Percentiles rank a stretch among this genome's conserved stretches.
Conservation (phyloP, 495 filamentous ascomycete species). For the Podospora pseudocomata region DNA sequence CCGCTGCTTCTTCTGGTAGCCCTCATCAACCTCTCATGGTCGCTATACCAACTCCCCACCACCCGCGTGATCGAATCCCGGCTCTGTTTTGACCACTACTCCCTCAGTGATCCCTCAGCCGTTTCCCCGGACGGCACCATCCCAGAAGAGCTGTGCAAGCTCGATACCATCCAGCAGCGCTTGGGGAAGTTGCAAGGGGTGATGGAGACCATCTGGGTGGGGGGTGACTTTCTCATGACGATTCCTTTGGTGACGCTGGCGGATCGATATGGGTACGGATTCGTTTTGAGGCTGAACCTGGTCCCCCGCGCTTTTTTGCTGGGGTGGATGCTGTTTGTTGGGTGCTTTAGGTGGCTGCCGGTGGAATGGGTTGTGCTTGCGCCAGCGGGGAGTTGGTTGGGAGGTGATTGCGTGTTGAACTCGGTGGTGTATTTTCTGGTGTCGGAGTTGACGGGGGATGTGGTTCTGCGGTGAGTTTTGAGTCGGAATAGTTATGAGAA, state of each 20-base stretch:
- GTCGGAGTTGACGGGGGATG: conserved; percentile 38
- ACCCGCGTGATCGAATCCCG: conserved; percentile 47
- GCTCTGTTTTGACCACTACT: conserved; percentile 46
- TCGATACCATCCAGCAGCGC: conserved; percentile 41
- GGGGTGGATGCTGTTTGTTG: conserved; percentile 38
- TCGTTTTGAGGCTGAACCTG: conserved; percentile 41
- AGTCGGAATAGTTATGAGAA: not conserved
- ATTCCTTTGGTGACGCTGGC: conserved; percentile 42
- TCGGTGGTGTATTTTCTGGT: conserved; percentile 44
- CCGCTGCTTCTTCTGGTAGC: conserved; percentile 39
- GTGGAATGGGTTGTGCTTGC: conserved; percentile 35
- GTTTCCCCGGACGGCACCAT: conserved; percentile 35
- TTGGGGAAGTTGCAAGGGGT: conserved; percentile 44
- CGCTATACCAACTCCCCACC: conserved; percentile 45
- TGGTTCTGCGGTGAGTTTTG: conserved; percentile 36
- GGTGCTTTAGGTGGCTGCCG: conserved; percentile 41
- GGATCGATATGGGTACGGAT: conserved; percentile 35
- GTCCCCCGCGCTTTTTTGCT: conserved; percentile 39
- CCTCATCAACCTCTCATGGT: conserved; percentile 43
- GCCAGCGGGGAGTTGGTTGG: conserved; percentile 39
- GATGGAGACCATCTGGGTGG: conserved; percentile 45
- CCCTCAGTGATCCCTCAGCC: conserved; percentile 32
- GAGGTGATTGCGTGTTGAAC: conserved; percentile 47
- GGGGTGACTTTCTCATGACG: conserved; percentile 46
- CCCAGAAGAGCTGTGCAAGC: conserved; percentile 46